Evolutionary conservation across 352 stramenopile genomes (phyloP), one percentile per base, ranked within the genome.

Genomic region (Phytophthora aleatoria): DNA sequence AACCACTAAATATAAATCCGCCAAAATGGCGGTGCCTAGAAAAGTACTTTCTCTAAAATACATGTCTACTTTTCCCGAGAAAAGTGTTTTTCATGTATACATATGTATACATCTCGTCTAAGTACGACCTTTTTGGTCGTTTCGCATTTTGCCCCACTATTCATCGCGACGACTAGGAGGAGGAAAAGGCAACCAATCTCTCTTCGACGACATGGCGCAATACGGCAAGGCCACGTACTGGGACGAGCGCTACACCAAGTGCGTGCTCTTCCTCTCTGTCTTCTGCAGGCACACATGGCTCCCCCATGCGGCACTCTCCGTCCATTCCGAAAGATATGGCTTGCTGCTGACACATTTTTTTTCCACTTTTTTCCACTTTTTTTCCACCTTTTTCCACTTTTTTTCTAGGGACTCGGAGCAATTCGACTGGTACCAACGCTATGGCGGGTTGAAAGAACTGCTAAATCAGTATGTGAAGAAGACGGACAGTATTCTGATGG

Each of bases 171-270:
- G 38, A 58, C 49, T 51, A 24, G 48, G 1, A n/a, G 31, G 36
- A 36, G 8, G 15, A 26, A 56, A 43, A 38, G 27, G 53, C 53
- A 52, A 52, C 11, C 8, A 31, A 51, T 15, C 1, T 4, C 1
- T 4, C 3, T 36, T 36, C 36, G 16, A 13, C 12, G 16, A 26
- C 15, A 68, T 97, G 90, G 90, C 90, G 74, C 89, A 97, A 64
- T 97, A 97, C 79, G 92, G 92, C 72, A 97, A 98, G 70, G 89
- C 90, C 12, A 92, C 74, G 20, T 98, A 98, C 79, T 98, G 93
- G 93, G 93, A 98, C 58, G 91, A 97, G 62, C 85, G 93, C 52
- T 98, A 98, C 85, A 97, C 92, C 64, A 98, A 97, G 84, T 96
- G 70, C 65, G 86, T 67, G 1, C 16, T 33, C 1, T 57, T 38